These are phyloP conservation scores for Plasmodium ovale DNA, from an alignment of 169 alveolate genomes.

Conservation along the genomic window DNA sequence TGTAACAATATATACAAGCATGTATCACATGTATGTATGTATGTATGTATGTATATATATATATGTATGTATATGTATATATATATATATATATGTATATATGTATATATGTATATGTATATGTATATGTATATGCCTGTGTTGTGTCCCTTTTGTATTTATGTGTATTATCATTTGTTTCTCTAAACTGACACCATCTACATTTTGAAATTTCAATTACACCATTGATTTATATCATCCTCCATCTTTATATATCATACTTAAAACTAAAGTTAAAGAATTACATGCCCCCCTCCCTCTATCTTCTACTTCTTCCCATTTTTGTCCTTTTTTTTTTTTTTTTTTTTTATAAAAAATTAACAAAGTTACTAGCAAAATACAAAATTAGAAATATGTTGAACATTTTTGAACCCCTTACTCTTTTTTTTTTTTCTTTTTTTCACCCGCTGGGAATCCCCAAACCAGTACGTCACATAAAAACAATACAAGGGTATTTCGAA, in stretches of 20 bases:
- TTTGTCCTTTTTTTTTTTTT: constrained; percentile 5
- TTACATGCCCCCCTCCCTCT: no score
- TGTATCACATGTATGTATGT: background rate
- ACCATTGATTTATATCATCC: constrained; percentile 28
- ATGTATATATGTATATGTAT: background rate
- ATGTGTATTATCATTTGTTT: constrained; percentile 29
- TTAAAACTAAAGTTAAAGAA: constrained; percentile 37
- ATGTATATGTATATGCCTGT: constrained; percentile 2
- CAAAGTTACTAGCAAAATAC: background rate
- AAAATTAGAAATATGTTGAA: no score
- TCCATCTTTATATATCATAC: constrained; percentile 13
- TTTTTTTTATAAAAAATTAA: constrained; percentile 6
- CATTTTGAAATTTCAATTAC: constrained; percentile 34
- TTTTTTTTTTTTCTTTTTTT: background rate
- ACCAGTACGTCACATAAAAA: no score
- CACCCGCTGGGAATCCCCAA: no score
- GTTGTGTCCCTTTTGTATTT: constrained; percentile 9
- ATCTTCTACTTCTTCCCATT: background rate
- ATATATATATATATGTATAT: background rate
- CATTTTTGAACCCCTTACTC: no score
- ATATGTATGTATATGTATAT: constrained; percentile 2
- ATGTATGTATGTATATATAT: constrained; percentile 11
- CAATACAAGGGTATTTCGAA: no score
- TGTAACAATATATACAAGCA: background rate
- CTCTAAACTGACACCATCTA: background rate